phyloP scores from a whole-genome alignment of 805 yeast species.

The Wickerhamiella sergipiensis region DNA sequence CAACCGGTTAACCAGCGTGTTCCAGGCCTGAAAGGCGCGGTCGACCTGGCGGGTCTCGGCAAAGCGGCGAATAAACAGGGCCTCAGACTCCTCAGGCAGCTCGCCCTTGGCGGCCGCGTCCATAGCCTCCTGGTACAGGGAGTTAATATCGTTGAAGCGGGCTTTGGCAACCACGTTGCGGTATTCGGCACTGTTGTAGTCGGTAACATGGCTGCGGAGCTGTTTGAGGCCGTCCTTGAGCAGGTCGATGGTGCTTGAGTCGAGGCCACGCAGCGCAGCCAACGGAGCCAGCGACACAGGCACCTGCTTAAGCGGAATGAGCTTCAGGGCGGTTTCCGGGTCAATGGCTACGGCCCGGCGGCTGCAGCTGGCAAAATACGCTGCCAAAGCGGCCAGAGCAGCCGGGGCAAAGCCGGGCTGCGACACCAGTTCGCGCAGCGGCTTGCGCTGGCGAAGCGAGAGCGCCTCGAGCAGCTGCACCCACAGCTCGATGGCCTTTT shows the following conservation, averaged over 20 bases:
- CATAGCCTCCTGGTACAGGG: constrained; percentile 18
- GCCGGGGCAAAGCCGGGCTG: constrained; percentile 18
- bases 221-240: constrained; percentile 13
- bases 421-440: constrained; percentile 11
- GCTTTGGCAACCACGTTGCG: constrained; percentile 14
- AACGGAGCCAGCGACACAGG: constrained; percentile 15
- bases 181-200: constrained; percentile 14
- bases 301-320: constrained; percentile 19
- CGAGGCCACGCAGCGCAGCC: constrained; percentile 5
- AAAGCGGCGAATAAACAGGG: constrained; percentile 21
- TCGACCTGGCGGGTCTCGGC: constrained; percentile 19
- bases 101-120: constrained; percentile 13
- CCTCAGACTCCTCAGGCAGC: constrained; percentile 18
- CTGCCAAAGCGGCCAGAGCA: constrained; percentile 23
- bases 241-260: constrained; percentile 1
- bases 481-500: constrained; percentile 23
- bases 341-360: constrained; percentile 11
- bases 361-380: constrained; percentile 19
- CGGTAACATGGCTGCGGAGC: constrained; percentile 10
- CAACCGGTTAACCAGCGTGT: constrained; percentile 26
- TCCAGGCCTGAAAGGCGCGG: constrained; percentile 33
- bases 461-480: constrained; percentile 22
- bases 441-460: constrained; percentile 5
- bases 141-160: constrained; percentile 16
- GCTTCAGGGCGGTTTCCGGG: constrained; percentile 17